These are phyloP conservation scores for Lipomyces sp. DNA, from an alignment of 805 yeast species.

Conservation along the genomic window DNA sequence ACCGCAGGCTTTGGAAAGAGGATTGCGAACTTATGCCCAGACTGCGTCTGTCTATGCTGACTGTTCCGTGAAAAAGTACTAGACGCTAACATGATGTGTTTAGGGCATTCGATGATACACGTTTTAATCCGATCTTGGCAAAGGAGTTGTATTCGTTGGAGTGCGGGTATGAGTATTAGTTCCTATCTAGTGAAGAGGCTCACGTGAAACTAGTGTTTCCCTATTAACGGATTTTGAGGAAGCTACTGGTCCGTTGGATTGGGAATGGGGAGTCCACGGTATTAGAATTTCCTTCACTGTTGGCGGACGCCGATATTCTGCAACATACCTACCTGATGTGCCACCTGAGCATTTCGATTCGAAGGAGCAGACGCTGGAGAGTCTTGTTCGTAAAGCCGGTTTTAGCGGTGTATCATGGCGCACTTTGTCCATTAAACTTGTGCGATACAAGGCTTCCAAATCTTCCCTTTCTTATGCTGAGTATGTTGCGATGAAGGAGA, in stretches of 20 bases:
- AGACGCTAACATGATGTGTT: conserved; percentile 21
- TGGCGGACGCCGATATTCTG: conserved; percentile 50
- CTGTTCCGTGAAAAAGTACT: conserved; percentile 13
- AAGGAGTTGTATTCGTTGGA: conserved; percentile 60
- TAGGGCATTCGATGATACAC: conserved; percentile 72
- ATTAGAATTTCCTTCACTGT: conserved; percentile 60
- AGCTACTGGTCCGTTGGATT: conserved; percentile 61
- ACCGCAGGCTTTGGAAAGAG: conserved; percentile 57
- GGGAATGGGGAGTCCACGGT: conserved; percentile 87
- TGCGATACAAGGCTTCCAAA: conserved; percentile 63
- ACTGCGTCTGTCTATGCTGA: conserved; percentile 50
- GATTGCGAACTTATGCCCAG: conserved; percentile 65
- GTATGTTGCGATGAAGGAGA: conserved; percentile 17
- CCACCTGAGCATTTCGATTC: conserved; percentile 88
- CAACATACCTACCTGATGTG: conserved; percentile 90
- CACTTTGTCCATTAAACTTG: conserved; percentile 50
- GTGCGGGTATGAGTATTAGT: conserved; percentile 49
- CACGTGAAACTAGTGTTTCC: conserved; percentile 54
- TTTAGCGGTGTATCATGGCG: conserved; percentile 45
- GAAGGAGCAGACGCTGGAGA: conserved; percentile 67
- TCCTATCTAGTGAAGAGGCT: not conserved
- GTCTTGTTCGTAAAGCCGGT: conserved; percentile 79
- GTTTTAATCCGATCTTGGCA: conserved; percentile 68
- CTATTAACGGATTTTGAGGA: conserved; percentile 62
- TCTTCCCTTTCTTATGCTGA: conserved; percentile 36